phyloP scores from a whole-genome alignment of 495 filamentous ascomycete species.

The Penicillium lividum region DNA sequence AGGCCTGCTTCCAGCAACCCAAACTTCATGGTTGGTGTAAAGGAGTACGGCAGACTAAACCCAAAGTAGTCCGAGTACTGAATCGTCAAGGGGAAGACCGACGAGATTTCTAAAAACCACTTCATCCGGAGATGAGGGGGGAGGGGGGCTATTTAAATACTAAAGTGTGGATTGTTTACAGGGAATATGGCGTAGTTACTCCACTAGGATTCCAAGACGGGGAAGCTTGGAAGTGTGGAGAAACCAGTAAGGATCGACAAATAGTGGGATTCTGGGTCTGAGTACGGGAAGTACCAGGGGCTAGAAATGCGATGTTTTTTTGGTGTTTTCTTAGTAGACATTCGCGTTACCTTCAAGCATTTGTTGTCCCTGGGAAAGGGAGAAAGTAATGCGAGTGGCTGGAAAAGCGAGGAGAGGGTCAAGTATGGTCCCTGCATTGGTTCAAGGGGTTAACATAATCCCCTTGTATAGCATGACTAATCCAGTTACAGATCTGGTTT shows the following conservation, averaged over 20 bases:
- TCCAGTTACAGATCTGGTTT: background rate
- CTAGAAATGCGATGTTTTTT: slow-evolving; percentile 1
- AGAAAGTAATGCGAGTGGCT: slow-evolving; percentile 12
- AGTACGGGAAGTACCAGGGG: background rate
- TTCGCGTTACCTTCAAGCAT: background rate
- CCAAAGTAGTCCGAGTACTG: slow-evolving; percentile 8
- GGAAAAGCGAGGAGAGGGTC: slow-evolving; percentile 9
- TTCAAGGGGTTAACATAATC: background rate
- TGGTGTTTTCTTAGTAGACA: slow-evolving; percentile 1
- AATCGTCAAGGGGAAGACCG: background rate
- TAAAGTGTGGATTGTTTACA: background rate
- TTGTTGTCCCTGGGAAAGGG: slow-evolving; percentile 5
- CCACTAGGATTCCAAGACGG: slow-evolving; percentile 5
- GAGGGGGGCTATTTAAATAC: slow-evolving; percentile 16
- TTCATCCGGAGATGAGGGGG: background rate
- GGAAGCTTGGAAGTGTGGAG: slow-evolving; percentile 18
- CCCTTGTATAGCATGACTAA: background rate
- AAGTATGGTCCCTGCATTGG: slow-evolving; percentile 1
- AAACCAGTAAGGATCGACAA: slow-evolving; percentile 19
- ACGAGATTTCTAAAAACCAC: background rate
- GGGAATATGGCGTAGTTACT: slow-evolving; percentile 2
- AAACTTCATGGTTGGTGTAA: slow-evolving; percentile 39
- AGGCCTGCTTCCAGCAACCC: slow-evolving; percentile 38
- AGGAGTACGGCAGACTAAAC: slow-evolving; percentile 7
- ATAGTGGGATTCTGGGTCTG: background rate